phyloP scores from a whole-genome alignment of 148 eudicot genomes.

The Rheum nobile region DNA sequence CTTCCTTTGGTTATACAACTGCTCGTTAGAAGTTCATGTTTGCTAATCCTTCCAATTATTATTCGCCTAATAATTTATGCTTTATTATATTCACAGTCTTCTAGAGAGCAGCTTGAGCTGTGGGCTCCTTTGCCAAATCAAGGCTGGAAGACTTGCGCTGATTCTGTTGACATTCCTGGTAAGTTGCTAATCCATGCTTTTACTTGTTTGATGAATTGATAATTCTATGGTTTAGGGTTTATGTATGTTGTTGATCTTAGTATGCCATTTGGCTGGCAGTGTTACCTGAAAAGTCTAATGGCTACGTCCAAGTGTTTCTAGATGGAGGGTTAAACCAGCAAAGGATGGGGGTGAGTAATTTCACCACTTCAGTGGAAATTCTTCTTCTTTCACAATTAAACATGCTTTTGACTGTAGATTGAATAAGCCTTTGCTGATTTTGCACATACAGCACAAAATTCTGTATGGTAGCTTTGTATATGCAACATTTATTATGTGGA shows the following conservation, averaged over 20 bases:
- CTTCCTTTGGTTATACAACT: neutral
- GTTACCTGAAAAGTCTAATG: slow-evolving; percentile 18
- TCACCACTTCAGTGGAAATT: neutral
- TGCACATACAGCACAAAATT: neutral
- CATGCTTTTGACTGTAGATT: neutral
- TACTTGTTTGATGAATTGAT: neutral
- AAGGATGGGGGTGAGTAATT: slow-evolving; percentile 52
- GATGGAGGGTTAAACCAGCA: slow-evolving; percentile 47
- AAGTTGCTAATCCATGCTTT: slow-evolving; percentile 16
- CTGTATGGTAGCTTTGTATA: neutral
- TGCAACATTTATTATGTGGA: neutral
- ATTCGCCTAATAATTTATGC: slow-evolving; percentile 8
- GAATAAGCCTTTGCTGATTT: neutral
- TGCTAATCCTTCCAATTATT: neutral
- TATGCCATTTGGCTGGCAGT: slow-evolving; percentile 15
- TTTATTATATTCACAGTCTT: slow-evolving; percentile 31
- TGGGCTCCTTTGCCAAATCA: slow-evolving; percentile 81
- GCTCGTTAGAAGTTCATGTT: neutral
- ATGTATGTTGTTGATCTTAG: neutral
- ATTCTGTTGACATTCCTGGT: slow-evolving; percentile 24
- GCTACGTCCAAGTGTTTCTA: slow-evolving; percentile 38
- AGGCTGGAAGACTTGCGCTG: slow-evolving; percentile 59
- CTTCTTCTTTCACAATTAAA: neutral
- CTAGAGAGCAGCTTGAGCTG: slow-evolving; percentile 33
- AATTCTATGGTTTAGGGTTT: neutral